Evolutionary conservation across 1,139 yeast genomes (phyloP).

Genomic region (Pichia inconspicua): DNA sequence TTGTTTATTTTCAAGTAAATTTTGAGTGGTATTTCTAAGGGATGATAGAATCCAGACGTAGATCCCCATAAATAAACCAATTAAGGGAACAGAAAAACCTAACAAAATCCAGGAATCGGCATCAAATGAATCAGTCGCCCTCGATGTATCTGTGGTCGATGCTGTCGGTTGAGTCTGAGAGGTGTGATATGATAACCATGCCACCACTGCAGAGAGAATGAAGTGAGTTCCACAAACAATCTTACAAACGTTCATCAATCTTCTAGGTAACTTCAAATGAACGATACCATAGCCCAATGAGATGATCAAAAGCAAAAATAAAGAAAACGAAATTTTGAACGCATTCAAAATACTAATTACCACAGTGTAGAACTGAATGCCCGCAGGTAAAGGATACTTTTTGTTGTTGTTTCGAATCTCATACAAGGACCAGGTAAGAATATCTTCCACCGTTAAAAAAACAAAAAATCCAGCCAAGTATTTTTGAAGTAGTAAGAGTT

Average conservation of each 20-base stretch:
- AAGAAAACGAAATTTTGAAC: conserved; percentile 76
- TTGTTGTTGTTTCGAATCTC: conserved; percentile 65
- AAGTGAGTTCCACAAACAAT: conserved; percentile 70
- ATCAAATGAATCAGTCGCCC: conserved; percentile 25
- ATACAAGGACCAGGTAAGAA: conserved; percentile 86
- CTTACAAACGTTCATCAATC: conserved; percentile 72
- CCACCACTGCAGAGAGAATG: conserved; percentile 55
- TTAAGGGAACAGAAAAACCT: conserved; percentile 56
- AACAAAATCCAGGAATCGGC: conserved; percentile 35
- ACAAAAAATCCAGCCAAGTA: conserved; percentile 81
- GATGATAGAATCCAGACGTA: conserved; percentile 71
- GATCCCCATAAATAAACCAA: conserved; percentile 61
- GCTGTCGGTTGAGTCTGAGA: conserved; percentile 27
- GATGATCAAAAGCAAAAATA: conserved; percentile 78
- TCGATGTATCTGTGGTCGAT: conserved; percentile 26
- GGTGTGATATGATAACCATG: conserved; percentile 56
- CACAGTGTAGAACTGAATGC: conserved; percentile 66
- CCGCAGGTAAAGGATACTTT: conserved; percentile 41
- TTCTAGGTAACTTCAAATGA: conserved; percentile 68
- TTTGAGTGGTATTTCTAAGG: conserved; percentile 64
- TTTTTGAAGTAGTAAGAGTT: conserved; percentile 82
- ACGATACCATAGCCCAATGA: conserved; percentile 94
- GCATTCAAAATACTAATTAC: conserved; percentile 75
- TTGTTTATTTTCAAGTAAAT: conserved; percentile 79
- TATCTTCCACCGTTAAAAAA: conserved; percentile 76